These are phyloP conservation scores for Astragalus glycyphyllos DNA, from an alignment of 306 rosid species.

Conservation along the genomic window DNA sequence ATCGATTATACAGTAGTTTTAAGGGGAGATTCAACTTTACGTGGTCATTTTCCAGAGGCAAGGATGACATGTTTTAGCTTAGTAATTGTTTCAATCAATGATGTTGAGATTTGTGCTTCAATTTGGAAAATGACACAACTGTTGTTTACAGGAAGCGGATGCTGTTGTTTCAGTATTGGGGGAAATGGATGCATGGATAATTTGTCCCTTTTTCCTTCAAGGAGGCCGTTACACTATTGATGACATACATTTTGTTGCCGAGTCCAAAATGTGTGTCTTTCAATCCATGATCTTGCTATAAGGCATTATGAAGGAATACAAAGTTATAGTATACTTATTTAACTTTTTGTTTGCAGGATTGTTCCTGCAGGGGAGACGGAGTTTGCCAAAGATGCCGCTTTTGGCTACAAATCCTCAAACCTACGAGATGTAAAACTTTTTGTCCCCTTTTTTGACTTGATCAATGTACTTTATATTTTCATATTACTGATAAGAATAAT, in stretches of 20 bases:
- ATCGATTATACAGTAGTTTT: constrained; percentile 84
- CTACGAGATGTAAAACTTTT: constrained; percentile 74
- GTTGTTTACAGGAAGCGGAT: constrained; percentile 81
- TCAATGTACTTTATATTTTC: constrained; percentile 21
- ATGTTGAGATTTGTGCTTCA: constrained; percentile 40
- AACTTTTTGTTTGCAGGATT: constrained; percentile 63
- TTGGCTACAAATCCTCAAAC: constrained; percentile 94
- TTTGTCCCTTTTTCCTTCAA: constrained; percentile 94
- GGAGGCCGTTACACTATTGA: constrained; percentile 93
- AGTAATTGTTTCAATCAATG: constrained; percentile 15
- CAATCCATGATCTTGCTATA: constrained; percentile 31
- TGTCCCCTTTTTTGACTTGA: constrained; percentile 9
- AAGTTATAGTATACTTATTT: constrained; percentile 33
- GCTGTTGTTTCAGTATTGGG: constrained; percentile 86
- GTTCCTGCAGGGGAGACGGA: constrained; percentile 94
- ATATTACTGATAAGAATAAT: constrained; percentile 10
- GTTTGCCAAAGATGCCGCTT: constrained; percentile 94
- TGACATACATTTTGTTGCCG: constrained; percentile 89
- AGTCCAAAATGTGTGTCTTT: constrained; percentile 71
- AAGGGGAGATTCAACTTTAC: constrained; percentile 97
- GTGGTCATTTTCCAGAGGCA: constrained; percentile 99
- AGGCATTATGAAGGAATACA: constrained; percentile 31
- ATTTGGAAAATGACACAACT: constrained; percentile 34
- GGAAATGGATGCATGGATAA: constrained; percentile 96
- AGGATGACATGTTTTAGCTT: constrained; percentile 43